Conservation (phyloP, 495 filamentous ascomycete genomes). For the Geoglossum glabrum region DNA sequence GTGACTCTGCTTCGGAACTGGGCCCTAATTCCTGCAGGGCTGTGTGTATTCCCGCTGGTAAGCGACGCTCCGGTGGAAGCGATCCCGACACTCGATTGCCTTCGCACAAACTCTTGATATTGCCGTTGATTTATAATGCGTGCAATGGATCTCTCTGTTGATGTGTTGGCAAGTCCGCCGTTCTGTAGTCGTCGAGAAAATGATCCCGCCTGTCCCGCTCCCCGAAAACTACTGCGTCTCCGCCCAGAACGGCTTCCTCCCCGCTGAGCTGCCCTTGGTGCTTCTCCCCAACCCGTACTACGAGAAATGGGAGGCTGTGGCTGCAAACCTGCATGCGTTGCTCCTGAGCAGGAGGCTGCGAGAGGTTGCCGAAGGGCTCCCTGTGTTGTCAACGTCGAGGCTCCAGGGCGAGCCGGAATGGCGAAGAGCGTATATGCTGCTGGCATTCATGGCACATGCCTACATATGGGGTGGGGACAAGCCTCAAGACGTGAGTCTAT, state of each 20-base stretch:
- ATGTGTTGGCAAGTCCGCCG: not conserved
- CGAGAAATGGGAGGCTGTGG: conserved; percentile 72
- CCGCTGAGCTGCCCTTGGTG: conserved; percentile 58
- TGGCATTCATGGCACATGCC: conserved; percentile 74
- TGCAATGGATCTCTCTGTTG: not conserved
- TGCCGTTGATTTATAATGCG: not conserved
- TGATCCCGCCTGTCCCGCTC: conserved; percentile 68
- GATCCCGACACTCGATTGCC: too few species aligned
- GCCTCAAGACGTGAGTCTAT: conserved; percentile 43
- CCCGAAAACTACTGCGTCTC: conserved; percentile 78
- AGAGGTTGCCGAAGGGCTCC: conserved; percentile 52
- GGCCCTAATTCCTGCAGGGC: not conserved
- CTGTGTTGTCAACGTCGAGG: conserved; percentile 59
- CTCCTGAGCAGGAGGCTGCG: conserved; percentile 67
- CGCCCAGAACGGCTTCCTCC: conserved; percentile 70
- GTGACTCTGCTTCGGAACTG: not conserved
- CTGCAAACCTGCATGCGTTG: conserved; percentile 67
- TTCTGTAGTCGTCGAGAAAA: conserved; percentile 16
- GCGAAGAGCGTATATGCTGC: conserved; percentile 72
- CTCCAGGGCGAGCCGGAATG: conserved; percentile 72
- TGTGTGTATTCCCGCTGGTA: not conserved
- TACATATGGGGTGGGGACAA: conserved; percentile 88
- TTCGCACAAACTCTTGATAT: not conserved
- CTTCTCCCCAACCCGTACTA: conserved; percentile 76
- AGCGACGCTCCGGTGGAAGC: not conserved